A percentile compares a stretch with the other conserved stretches of the same genome.
Evolutionary conservation across 345 rosid genomes (phyloP).

Genomic region (Dipteronia sinensis): DNA sequence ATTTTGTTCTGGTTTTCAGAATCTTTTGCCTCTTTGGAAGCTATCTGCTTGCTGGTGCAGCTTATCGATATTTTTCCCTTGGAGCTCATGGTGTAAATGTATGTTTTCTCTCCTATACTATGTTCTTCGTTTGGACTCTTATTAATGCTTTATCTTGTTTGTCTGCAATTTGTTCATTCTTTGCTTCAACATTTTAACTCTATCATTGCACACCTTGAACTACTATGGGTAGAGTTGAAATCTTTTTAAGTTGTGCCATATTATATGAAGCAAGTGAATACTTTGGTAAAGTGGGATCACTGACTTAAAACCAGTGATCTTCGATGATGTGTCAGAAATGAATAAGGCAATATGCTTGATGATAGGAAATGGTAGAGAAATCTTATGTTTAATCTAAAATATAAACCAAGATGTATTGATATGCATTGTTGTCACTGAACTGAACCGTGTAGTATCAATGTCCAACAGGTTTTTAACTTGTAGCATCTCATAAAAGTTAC

Average conservation of each 20-base stretch:
- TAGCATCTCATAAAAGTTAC: not conserved
- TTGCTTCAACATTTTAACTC: not conserved
- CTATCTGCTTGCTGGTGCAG: slow-evolving; percentile 69
- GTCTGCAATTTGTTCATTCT: not conserved
- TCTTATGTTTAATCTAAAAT: not conserved
- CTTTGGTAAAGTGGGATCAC: not conserved
- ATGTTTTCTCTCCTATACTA: slow-evolving; percentile 30
- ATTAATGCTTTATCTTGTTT: not conserved
- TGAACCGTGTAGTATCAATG: not conserved
- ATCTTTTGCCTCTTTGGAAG: slow-evolving; percentile 71
- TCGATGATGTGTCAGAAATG: not conserved
- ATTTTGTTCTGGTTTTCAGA: slow-evolving; percentile 43
- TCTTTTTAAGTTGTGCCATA: not conserved
- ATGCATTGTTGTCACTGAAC: not conserved
- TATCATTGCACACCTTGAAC: not conserved
- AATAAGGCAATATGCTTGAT: not conserved
- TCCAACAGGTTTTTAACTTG: not conserved
- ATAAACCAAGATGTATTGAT: not conserved
- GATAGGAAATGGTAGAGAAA: not conserved
- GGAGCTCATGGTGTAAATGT: slow-evolving; percentile 74
- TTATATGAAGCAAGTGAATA: not conserved
- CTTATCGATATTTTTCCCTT: slow-evolving; percentile 71
- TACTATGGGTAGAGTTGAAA: not conserved
- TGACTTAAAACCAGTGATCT: not conserved
- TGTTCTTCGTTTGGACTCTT: not conserved